Base-by-base conservation (phyloP, 2,329 filamentous ascomycete genomes). In the Cladosporium sp. region DNA sequence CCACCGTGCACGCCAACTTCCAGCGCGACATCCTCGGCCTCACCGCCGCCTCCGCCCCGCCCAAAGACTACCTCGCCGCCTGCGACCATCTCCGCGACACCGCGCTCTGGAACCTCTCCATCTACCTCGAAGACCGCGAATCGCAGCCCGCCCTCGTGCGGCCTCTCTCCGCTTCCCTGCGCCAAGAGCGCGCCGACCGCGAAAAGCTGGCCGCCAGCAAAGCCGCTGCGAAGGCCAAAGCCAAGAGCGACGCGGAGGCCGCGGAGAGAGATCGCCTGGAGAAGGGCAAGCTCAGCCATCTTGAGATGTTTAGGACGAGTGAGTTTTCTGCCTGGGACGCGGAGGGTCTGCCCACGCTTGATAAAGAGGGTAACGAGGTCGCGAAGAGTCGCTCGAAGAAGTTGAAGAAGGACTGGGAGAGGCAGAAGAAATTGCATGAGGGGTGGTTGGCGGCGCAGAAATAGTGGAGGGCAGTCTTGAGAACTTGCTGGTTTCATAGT, bases 391-490 rank as follows among this genome's bases (percentile, higher is more conserved):
- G 83, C 64, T 64, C 73, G 44, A 96, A 96, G 78, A 91, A 89
- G 74, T 69, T 96, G 60, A 84, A 78, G 71, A 96, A 96, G 76
- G 85, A 89, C 50, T 95, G 88, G 88, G 87, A 95, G 61, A 84
- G 78, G 66, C 92, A 96, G 74, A 93, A 90, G 77, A 95, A 92
- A 78, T 68, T 80, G 52, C 85, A 91, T 67, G 85, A 91, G 56
- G 82, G 84, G 55, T 86, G 48, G 48, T 11, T 19, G 13, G 42
- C 32, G 7, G 19, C 22, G 18, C 48, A 44, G 18, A 39, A 18
- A 8, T 39, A 39, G 34, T 5, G 22, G 41, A 19, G 6, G 15
- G 6, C 5, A 13, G n/a, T 34, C 32, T 34, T 4, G 12, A 34
- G 27, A 12, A 30, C 27, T 7, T 34, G 32, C n/a, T 34, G 32